Base-by-base conservation (phyloP, 768 basidiomycete genomes). In the Mycena chlorophos region DNA sequence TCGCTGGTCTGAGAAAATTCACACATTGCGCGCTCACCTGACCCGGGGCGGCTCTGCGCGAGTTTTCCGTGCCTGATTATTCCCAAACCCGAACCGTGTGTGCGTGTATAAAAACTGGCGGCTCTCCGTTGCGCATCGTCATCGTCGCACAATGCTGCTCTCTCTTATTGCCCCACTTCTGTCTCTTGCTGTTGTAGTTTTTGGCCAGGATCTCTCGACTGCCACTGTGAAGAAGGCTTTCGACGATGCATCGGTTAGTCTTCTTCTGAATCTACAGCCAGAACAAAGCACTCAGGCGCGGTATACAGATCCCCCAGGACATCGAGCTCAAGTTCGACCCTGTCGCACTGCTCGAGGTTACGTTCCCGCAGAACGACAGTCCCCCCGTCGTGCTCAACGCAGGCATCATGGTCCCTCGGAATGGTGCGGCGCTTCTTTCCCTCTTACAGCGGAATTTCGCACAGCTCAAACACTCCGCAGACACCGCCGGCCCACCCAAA, bases 401-500 rank as follows among this genome's bases (percentile, higher is more conserved):
- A 53, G 68, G 68, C 29, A 61, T 68, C 29, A 62, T 62, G 19
- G 49, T 63, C 25, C 61, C 61, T 4, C 49, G 57, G 5, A 60
- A 65, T 34, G 45, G 58, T 60, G 20, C n/a, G 52, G 31, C 31
- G 31, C 31, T 46, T 46, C 45, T 28, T 46, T 46, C 25, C 45
- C 23, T 46, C 23, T 46, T n/a, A 13, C 25, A 27, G 6, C 22
- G 22, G 12, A 14, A 20, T 31, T 46, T 19, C 27, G 5, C 23
- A 43, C 40, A 20, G 10, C 12, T 6, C 14, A 12, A 43, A 34
- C 8, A 13, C 37, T 3, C 28, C 40, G 17, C 55, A 78, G 77
- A 66, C 5, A 77, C 77, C 13, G 74, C 66, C 0, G 69, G 69
- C 0, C 76, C 73, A 2, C 75, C 75, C 3, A 62, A 62, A 2